A percentile compares a stretch with the other conserved stretches of the same genome.
Evolutionary conservation across 768 basidiomycete genomes (phyloP).

Genomic region (Mycena olivaceomarginata): DNA sequence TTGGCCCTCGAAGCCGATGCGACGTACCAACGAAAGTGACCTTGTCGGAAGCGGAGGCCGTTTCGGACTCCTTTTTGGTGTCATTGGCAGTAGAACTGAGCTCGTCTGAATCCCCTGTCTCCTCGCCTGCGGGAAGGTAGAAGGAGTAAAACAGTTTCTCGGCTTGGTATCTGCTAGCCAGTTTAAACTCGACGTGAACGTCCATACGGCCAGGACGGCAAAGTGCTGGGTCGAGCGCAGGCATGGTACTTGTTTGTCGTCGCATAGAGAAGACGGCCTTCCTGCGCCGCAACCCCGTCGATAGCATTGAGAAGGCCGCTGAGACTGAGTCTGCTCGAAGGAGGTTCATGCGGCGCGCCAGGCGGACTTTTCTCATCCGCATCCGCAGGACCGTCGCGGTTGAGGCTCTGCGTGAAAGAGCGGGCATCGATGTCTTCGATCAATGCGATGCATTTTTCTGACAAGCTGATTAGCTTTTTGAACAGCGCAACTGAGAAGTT

Average conservation of each 20-base stretch:
- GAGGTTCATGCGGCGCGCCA: slow-evolving; percentile 24
- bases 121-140: slow-evolving; percentile 68
- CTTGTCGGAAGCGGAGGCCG: neutral
- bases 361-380: too few relatives aligned
- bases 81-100: neutral
- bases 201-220: slow-evolving; percentile 87
- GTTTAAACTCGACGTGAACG: slow-evolving; percentile 84
- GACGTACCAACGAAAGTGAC: slow-evolving; percentile 45
- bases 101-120: slow-evolving; percentile 35
- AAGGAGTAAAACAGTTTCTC: slow-evolving; percentile 79
- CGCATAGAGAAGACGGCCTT: slow-evolving; percentile 87
- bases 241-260: slow-evolving; percentile 84
- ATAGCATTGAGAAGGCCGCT: slow-evolving; percentile 86
- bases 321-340: slow-evolving; percentile 69
- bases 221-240: slow-evolving; percentile 81
- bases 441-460: slow-evolving; percentile 79
- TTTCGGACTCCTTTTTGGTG: slow-evolving; percentile 27
- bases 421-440: slow-evolving; percentile 92
- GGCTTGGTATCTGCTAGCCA: slow-evolving; percentile 83
- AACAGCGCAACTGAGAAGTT: too few relatives aligned
- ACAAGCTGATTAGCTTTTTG: slow-evolving; percentile 12
- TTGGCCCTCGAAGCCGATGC: slow-evolving; percentile 59
- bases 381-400: slow-evolving; percentile 56
- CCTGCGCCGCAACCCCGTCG: slow-evolving; percentile 86
- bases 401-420: slow-evolving; percentile 74